Conservation (phyloP, 2,329 filamentous ascomycete species). For the Apiospora malaysiana region DNA sequence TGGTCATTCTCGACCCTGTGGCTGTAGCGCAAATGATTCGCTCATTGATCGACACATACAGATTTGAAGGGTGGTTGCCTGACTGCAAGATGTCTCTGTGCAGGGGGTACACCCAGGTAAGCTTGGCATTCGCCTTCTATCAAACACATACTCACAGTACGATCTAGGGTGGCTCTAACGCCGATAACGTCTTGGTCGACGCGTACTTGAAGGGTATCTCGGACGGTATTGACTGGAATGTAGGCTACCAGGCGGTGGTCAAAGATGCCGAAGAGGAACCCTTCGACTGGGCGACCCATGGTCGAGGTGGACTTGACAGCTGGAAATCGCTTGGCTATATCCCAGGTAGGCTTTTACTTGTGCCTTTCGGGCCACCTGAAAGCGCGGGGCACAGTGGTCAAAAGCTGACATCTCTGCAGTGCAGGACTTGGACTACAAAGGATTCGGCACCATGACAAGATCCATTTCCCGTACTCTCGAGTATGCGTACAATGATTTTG, state of each 20-base stretch:
- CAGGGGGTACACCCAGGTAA: conserved; percentile 71
- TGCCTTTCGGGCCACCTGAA: background rate
- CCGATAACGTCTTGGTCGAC: conserved; percentile 72
- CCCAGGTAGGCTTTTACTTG: conserved; percentile 44
- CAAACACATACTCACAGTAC: background rate
- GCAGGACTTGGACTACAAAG: conserved; percentile 66
- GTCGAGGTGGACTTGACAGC: conserved; percentile 71
- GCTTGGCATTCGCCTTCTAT: background rate
- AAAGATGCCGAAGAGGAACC: conserved; percentile 77
- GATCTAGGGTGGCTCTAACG: conserved; percentile 72
- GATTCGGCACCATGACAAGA: conserved; percentile 73
- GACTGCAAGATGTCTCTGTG: conserved; percentile 80
- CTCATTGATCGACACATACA: conserved; percentile 74
- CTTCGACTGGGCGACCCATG: conserved; percentile 71
- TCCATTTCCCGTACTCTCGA: conserved; percentile 76
- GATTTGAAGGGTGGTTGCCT: conserved; percentile 72
- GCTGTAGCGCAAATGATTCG: conserved; percentile 71
- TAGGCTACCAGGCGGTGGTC: conserved; percentile 72
- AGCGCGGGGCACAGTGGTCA: conserved; percentile 28
- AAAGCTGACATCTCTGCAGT: background rate
- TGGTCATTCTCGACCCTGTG: conserved; percentile 70
- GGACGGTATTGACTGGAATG: conserved; percentile 67
- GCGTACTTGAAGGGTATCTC: conserved; percentile 70
- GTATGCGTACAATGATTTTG: conserved; percentile 80
- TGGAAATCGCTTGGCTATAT: conserved; percentile 78